A percentile compares a stretch with the other conserved stretches of the same genome.
These are phyloP conservation scores for Globisporangium uncinulatum DNA, from an alignment of 352 stramenopile species.

Conservation along the genomic window DNA sequence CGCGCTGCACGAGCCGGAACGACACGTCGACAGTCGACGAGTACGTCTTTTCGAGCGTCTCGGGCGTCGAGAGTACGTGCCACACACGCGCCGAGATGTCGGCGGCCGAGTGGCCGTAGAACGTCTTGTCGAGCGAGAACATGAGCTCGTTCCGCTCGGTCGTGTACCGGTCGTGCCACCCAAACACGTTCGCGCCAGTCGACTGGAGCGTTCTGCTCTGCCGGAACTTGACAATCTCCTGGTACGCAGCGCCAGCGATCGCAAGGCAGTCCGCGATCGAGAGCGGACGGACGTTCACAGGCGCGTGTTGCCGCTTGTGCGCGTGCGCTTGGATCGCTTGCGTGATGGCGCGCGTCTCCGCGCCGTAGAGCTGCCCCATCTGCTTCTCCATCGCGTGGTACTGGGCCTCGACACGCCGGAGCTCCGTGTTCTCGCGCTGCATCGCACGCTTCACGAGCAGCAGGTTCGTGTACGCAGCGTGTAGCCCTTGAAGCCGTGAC, in stretches of 20 bases:
- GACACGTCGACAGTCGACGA: conserved; percentile 42
- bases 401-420: conserved; percentile 34
- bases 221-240: conserved; percentile 46
- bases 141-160: conserved; percentile 41
- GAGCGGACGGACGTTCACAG: conserved; percentile 37
- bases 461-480: conserved; percentile 45
- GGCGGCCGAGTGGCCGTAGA: conserved; percentile 25
- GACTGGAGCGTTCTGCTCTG: conserved; percentile 37
- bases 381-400: conserved; percentile 46
- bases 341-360: conserved; percentile 33
- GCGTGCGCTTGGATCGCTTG: conserved; percentile 16
- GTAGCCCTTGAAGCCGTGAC: conserved; percentile 9
- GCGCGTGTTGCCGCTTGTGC: conserved; percentile 13
- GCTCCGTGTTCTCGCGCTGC: conserved; percentile 47
- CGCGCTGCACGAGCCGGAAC: conserved; percentile 59
- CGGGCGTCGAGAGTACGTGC: conserved; percentile 41
- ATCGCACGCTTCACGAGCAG: conserved; percentile 41
- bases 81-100: conserved; percentile 40
- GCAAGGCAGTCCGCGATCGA: conserved; percentile 32
- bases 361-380: conserved; percentile 26
- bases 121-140: conserved; percentile 67
- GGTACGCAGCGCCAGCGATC: conserved; percentile 40
- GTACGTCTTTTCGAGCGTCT: conserved; percentile 43
- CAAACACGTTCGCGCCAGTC: conserved; percentile 52
- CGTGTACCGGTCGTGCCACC: conserved; percentile 57